Evolutionary conservation across 768 basidiomycete species (phyloP).

Genomic region (Calvatia gigantea): DNA sequence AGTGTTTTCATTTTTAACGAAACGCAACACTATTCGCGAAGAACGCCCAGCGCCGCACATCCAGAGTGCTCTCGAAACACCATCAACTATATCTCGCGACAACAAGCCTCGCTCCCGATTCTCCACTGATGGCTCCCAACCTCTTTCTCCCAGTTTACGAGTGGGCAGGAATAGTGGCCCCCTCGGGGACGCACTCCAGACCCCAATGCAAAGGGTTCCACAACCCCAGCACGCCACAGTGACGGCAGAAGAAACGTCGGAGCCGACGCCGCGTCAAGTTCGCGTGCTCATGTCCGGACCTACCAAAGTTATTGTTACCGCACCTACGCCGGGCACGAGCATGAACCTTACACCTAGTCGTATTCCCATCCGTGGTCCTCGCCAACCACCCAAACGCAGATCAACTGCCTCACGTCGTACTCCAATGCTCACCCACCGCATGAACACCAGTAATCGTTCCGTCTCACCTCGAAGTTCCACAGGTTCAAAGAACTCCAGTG

Average conservation of each 20-base stretch:
- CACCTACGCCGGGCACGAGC: slow-evolving; percentile 44
- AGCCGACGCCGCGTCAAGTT: slow-evolving; percentile 24
- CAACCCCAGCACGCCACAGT: slow-evolving; percentile 4
- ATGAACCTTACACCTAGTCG: slow-evolving; percentile 30
- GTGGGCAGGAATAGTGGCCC: neutral
- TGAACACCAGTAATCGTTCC: slow-evolving; percentile 14
- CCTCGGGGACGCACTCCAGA: neutral
- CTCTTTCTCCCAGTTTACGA: neutral
- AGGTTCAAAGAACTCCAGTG: slow-evolving; percentile 26
- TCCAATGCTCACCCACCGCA: slow-evolving; percentile 23
- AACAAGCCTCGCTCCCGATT: slow-evolving; percentile 15
- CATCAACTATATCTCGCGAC: slow-evolving; percentile 24
- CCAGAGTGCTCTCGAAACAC: slow-evolving; percentile 38
- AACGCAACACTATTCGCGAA: slow-evolving; percentile 33
- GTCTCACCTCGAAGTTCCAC: slow-evolving; percentile 4
- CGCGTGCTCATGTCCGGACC: slow-evolving; percentile 44
- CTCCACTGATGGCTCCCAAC: slow-evolving; percentile 12
- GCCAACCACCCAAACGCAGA: slow-evolving; percentile 29
- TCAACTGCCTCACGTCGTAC: slow-evolving; percentile 21
- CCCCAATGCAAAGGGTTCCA: neutral
- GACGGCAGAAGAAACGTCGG: slow-evolving; percentile 12
- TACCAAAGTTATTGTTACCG: slow-evolving; percentile 50
- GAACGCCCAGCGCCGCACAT: slow-evolving; percentile 37
- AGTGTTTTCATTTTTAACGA: slow-evolving; percentile 69
- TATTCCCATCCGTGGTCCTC: slow-evolving; percentile 40